These are phyloP conservation scores for Cryptococcus sp. DNA, from an alignment of 1,284 basidiomycete genomes.

Conservation along the genomic window DNA sequence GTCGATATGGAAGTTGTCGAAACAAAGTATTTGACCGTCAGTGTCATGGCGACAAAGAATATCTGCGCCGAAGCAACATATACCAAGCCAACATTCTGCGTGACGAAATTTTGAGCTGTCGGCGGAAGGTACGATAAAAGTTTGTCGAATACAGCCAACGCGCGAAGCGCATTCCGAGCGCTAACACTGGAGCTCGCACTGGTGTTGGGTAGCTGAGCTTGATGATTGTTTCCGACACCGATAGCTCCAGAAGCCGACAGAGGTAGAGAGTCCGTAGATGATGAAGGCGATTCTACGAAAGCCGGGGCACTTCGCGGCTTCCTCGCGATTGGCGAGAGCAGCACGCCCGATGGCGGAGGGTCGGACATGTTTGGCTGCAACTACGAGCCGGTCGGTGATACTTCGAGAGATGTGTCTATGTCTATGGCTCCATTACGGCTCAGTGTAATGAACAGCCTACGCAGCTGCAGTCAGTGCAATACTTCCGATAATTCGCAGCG, in stretches of 20 bases:
- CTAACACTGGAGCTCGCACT: too few species aligned
- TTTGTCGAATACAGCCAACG: too few species aligned
- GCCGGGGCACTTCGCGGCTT: neutral
- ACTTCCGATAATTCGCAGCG: too few species aligned
- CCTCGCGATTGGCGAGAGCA: constrained; percentile 15
- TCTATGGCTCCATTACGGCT: too few species aligned
- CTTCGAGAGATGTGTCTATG: neutral
- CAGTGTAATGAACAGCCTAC: too few species aligned
- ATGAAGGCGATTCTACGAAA: constrained; percentile 3
- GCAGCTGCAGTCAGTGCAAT: too few species aligned
- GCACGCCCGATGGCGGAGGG: constrained; percentile 5
- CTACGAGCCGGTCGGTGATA: neutral
- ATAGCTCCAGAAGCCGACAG: too few species aligned
- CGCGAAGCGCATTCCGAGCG: too few species aligned
- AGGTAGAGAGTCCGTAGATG: constrained; percentile 3
- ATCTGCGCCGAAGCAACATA: constrained; percentile 63
- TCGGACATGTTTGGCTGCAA: constrained; percentile 1
- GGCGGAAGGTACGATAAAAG: constrained; percentile 1
- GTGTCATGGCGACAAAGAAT: constrained; percentile 64
- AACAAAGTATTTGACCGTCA: constrained; percentile 51
- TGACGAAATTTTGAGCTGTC: constrained; percentile 16
- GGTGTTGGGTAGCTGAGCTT: too few species aligned
- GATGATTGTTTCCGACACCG: too few species aligned
- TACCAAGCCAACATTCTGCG: constrained; percentile 63
- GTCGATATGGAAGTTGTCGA: constrained; percentile 39